Evolutionary conservation across 1,284 basidiomycete genomes (phyloP).

Genomic region (Meira nashicola): DNA sequence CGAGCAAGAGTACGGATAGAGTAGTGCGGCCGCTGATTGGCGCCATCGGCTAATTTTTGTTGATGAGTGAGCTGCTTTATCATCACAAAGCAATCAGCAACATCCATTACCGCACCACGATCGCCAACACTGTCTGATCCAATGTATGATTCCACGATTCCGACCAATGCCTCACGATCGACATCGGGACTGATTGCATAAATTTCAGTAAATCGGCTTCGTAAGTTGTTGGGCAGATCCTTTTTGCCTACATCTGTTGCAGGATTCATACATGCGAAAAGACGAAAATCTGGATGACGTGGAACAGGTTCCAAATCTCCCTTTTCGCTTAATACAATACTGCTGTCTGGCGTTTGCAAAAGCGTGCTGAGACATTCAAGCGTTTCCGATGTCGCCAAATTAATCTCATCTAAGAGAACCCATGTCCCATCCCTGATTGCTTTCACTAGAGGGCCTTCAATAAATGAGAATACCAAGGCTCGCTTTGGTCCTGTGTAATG

Average conservation of each 20-base stretch:
- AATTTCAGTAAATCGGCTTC: constrained; percentile 89
- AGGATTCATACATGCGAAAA: constrained; percentile 99
- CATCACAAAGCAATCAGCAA: constrained; percentile 82
- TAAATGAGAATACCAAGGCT: constrained; percentile 68
- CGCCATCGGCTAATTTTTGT: constrained; percentile 86
- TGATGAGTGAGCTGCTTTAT: constrained; percentile 74
- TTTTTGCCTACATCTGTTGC: constrained; percentile 98
- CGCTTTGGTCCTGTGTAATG: constrained; percentile 39
- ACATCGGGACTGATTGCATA: constrained; percentile 89
- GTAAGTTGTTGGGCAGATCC: constrained; percentile 83
- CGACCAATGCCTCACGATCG: constrained; percentile 81
- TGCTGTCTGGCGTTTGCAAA: constrained; percentile 76
- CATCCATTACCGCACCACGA: constrained; percentile 78
- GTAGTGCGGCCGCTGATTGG: constrained; percentile 91
- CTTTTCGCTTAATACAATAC: constrained; percentile 87
- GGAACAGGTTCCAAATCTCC: constrained; percentile 84
- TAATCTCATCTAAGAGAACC: constrained; percentile 95
- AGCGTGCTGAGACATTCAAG: constrained; percentile 85
- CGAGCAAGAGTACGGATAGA: constrained; percentile 94
- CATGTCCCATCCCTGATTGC: constrained; percentile 85
- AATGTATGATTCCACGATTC: constrained; percentile 85
- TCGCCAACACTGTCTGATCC: constrained; percentile 78
- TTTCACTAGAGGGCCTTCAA: constrained; percentile 92
- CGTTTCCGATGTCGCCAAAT: constrained; percentile 88
- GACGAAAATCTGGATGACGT: constrained; percentile 87